phyloP scores from a whole-genome alignment of 345 rosid species.

The Eucalyptus marginata region DNA sequence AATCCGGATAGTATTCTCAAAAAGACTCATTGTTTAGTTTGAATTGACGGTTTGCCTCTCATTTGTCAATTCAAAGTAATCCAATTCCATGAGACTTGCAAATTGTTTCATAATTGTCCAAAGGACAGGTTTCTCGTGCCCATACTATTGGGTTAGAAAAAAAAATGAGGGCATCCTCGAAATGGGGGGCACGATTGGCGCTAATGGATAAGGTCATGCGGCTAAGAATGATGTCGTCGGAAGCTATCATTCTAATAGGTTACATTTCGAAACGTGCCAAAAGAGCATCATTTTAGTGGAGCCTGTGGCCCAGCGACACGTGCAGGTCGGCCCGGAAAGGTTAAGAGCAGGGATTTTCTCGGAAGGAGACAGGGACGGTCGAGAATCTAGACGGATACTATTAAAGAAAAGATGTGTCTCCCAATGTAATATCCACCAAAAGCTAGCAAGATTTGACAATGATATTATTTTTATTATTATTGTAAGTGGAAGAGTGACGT shows the following conservation, averaged over 20 bases:
- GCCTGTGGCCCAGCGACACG: not conserved
- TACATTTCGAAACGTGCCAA: not conserved
- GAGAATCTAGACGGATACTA: not conserved
- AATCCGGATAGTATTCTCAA: accelerated
- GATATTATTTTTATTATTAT: not conserved
- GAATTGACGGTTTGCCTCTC: no score
- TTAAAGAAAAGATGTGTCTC: not conserved
- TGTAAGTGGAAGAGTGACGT: not conserved
- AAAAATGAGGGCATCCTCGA: not conserved
- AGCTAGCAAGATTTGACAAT: not conserved
- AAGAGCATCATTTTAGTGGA: not conserved
- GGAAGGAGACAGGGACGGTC: not conserved
- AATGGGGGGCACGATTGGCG: not conserved
- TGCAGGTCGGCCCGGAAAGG: not conserved
- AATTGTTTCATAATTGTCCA: not conserved
- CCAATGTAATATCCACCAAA: not conserved
- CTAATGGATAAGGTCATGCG: not conserved
- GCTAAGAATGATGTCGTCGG: not conserved
- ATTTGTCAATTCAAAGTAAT: no score
- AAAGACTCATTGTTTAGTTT: accelerated
- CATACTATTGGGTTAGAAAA: not conserved
- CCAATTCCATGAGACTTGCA: no score
- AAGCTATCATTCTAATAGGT: not conserved
- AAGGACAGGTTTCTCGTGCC: not conserved
- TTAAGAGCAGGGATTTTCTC: not conserved